phyloP scores from a whole-genome alignment of 108 stramenopile genomes.

The Conticribra weissflogii region DNA sequence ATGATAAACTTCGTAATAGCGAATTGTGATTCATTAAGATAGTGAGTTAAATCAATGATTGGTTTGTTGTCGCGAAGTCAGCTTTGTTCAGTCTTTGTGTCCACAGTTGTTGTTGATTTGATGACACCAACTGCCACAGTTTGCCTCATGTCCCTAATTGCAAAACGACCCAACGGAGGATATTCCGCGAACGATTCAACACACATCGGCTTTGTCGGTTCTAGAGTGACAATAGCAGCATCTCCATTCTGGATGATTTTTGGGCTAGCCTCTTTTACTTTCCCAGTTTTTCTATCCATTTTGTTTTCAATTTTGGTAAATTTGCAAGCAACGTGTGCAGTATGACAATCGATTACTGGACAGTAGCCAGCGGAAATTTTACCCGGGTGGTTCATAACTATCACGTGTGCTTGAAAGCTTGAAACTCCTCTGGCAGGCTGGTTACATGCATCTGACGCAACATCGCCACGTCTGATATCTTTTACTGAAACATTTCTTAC shows the following conservation, averaged over 20 bases:
- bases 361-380: conserved; percentile 83
- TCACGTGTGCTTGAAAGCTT: conserved; percentile 84
- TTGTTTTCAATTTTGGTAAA: conserved; percentile 75
- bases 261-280: conserved; percentile 81
- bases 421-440: conserved; percentile 70
- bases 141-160: conserved; percentile 89
- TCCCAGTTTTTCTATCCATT: conserved; percentile 86
- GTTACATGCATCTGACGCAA: conserved; percentile 77
- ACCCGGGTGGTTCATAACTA: conserved; percentile 89
- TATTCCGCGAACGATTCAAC: conserved; percentile 93
- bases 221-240: conserved; percentile 71
- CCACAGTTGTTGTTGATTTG: conserved; percentile 54
- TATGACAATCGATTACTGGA: conserved; percentile 94
- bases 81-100: not conserved
- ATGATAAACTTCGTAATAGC: no score
- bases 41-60: no score
- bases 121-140: conserved; percentile 98
- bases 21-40: no score
- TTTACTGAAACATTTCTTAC: conserved; percentile 90
- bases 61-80: no score
- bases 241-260: conserved; percentile 83
- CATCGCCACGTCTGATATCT: conserved; percentile 87
- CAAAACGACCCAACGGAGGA: conserved; percentile 98
- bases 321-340: conserved; percentile 96
- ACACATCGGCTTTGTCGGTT: conserved; percentile 85